Percentiles rank a stretch among this genome's conserved stretches.
These are phyloP conservation scores for Euphrasia arctica DNA, from an alignment of 305 asterid genomes.

Conservation along the genomic window DNA sequence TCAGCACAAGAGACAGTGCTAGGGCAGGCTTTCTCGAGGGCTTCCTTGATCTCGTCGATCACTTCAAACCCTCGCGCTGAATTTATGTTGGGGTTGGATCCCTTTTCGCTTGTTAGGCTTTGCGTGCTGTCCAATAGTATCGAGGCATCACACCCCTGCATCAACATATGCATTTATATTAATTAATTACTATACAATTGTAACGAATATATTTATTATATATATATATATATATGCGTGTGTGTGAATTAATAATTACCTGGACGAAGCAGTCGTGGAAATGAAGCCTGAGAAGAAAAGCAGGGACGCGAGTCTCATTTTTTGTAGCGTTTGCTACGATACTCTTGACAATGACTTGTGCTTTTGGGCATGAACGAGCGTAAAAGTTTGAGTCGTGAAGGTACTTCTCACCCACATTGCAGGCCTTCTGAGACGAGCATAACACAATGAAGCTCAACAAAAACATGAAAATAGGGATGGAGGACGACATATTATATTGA, in stretches of 20 bases:
- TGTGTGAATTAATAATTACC: constrained; percentile 31
- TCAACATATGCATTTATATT: not conserved
- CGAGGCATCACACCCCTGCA: constrained; percentile 84
- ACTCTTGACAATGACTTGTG: constrained; percentile 68
- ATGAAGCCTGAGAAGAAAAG: constrained; percentile 78
- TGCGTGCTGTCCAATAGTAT: constrained; percentile 50
- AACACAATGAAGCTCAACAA: too few relatives aligned
- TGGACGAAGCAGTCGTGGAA: constrained; percentile 83
- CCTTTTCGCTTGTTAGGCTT: constrained; percentile 63
- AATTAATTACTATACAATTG: not conserved
- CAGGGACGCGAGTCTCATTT: constrained; percentile 68
- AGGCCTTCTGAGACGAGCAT: too few relatives aligned
- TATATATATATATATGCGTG: too few relatives aligned
- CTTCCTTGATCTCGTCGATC: constrained; percentile 73
- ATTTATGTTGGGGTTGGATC: constrained; percentile 67
- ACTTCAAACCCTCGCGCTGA: constrained; percentile 75
- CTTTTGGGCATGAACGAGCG: constrained; percentile 69
- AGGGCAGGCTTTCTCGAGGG: constrained; percentile 72
- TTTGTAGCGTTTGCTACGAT: constrained; percentile 66
- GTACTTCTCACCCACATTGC: too few relatives aligned
- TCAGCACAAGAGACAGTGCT: constrained; percentile 85
- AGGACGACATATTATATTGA: too few relatives aligned
- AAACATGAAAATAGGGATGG: too few relatives aligned
- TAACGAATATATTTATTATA: not conserved
- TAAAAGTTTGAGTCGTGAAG: constrained; percentile 50